These are phyloP conservation scores for Candida coquimbonensis DNA, from an alignment of 805 yeast genomes.

Conservation along the genomic window DNA sequence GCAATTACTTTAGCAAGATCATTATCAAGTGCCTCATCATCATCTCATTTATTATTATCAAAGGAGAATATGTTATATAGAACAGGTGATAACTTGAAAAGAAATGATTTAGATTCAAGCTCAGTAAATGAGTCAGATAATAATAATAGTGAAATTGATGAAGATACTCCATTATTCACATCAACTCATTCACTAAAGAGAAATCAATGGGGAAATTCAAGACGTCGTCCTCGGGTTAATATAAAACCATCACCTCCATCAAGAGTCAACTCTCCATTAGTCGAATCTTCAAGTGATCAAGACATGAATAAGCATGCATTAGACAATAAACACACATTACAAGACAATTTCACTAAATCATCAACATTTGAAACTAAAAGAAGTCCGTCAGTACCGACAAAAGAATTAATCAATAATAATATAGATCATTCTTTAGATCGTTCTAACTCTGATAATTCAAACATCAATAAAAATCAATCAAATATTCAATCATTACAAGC, in stretches of 20 bases:
- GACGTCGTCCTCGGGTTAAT: constrained; percentile 24
- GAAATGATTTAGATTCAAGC: background rate
- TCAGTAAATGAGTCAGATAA: constrained; percentile 1
- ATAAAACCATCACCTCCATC: constrained; percentile 2
- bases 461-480: background rate
- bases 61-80: constrained; percentile 3
- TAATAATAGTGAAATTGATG: constrained; percentile 9
- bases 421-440: background rate
- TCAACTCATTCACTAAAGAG: constrained; percentile 32
- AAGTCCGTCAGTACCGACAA: constrained; percentile 1
- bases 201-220: constrained; percentile 43
- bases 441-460: background rate
- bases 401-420: too few relatives aligned
- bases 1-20: constrained; percentile 81
- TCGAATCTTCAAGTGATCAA: constrained; percentile 2
- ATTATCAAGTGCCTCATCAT: constrained; percentile 61
- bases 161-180: constrained; percentile 19
- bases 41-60: constrained; percentile 25
- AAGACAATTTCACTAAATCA: background rate
- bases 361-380: constrained; percentile 6
- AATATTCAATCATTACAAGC: constrained; percentile 2
- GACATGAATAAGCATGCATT: background rate
- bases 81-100: background rate
- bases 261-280: constrained; percentile 12
- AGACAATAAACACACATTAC: too few relatives aligned